phyloP scores from a whole-genome alignment of 208 protist species.

The Trypanosoma vivax region DNA sequence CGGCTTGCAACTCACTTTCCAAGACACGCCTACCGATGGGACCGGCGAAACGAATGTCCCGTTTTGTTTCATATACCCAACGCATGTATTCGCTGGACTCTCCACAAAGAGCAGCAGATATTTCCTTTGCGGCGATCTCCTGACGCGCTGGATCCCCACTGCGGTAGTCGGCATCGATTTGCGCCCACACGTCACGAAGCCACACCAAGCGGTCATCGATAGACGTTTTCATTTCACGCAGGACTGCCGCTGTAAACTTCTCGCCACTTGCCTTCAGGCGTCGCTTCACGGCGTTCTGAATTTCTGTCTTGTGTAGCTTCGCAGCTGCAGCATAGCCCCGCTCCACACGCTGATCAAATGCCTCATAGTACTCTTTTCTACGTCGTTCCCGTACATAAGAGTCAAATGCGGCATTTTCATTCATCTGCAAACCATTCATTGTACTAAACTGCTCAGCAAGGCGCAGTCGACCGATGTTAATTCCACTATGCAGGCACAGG shows the following conservation, averaged over 20 bases:
- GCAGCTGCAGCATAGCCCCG: conserved; percentile 51
- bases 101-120: conserved; percentile 58
- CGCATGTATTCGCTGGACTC: conserved; percentile 81
- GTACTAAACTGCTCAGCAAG: conserved; percentile 74
- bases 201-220: conserved; percentile 65
- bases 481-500: conserved; percentile 39
- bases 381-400: conserved; percentile 66
- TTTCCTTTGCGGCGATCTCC: conserved; percentile 60
- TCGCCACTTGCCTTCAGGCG: conserved; percentile 31
- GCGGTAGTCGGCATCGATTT: conserved; percentile 86
- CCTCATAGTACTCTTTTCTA: conserved; percentile 58
- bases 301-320: conserved; percentile 64
- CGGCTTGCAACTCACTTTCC: conserved; percentile 33
- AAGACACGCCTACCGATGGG: conserved; percentile 36
- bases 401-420: conserved; percentile 61
- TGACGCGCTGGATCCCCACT: conserved; percentile 53
- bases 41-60: conserved; percentile 54
- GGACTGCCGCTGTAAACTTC: conserved; percentile 60
- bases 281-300: conserved; percentile 80
- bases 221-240: conserved; percentile 53
- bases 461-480: conserved; percentile 52
- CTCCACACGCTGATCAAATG: conserved; percentile 85
- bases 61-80: conserved; percentile 80
- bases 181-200: conserved; percentile 83
- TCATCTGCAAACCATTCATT: conserved; percentile 75